Conservation (phyloP, 352 stramenopile species). For the Thalassiosira livingstoniorum region DNA sequence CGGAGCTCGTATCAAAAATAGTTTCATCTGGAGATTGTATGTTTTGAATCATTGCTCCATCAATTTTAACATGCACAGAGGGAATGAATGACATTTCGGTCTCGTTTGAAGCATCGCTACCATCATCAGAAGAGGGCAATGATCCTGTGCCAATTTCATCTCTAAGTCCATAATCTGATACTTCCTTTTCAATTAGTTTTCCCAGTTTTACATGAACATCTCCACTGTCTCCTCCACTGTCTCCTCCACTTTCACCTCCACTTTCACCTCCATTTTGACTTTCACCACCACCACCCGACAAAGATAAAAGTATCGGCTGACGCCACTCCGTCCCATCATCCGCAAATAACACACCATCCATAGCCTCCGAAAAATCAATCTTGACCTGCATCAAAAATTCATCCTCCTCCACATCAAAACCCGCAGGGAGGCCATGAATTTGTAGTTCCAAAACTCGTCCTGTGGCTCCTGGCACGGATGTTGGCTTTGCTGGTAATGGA, state of each 20-base stretch:
- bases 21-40: conserved; percentile 22
- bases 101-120: no score
- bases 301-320: conserved; percentile 28
- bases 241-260: no score
- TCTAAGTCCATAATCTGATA: conserved; percentile 58
- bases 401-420: conserved; percentile 27
- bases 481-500: background rate
- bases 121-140: background rate
- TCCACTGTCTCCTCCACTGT: no score
- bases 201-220: conserved; percentile 20
- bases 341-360: conserved; percentile 10
- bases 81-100: conserved; percentile 34
- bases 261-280: no score
- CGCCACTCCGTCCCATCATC: background rate
- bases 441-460: conserved; percentile 23
- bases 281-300: no score
- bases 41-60: conserved; percentile 58
- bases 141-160: conserved; percentile 17
- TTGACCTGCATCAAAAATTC: conserved; percentile 37
- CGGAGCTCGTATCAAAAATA: conserved; percentile 66
- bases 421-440: conserved; percentile 7
- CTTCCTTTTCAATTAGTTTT: conserved; percentile 48
- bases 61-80: conserved; percentile 53
- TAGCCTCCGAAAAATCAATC: conserved; percentile 10
- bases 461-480: conserved; percentile 18